Evolutionary conservation across 345 rosid species (phyloP), one percentile per base, ranked within the genome.

Genomic region (Adansonia digitata): DNA sequence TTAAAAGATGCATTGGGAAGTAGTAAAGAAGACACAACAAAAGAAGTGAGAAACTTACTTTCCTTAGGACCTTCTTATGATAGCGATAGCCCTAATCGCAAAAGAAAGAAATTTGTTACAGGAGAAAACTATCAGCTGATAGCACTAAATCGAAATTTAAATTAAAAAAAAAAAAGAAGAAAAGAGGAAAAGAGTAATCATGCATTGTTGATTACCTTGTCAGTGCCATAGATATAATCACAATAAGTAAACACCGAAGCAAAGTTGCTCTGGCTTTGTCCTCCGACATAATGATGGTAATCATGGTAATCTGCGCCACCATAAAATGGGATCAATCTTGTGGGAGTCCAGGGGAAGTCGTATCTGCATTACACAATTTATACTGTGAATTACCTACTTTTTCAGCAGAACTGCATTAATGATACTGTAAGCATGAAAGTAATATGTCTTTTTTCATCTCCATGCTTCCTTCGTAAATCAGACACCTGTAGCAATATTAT

Each of bases 301-400:
- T 95, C 99, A 71, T 95, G 99, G 84, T 95, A 86, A 74, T 93
- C 97, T 20, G 99, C 97, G 2, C 99, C 99, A 46, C 98, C 98
- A 68, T 95, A 95, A 80, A 95, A 95, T 48, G 99, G 99, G 31
- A 95, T 91, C 73, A 88, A 91, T 77, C 86, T 95, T 59, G 96
- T 87, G 48, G 92, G 90, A 84, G 73, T 72, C 99, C 99, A 95
- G 27, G 97, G 99, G 70, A 93, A 90, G 78, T 93, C 96, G 69
- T 90, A 95, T 64, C 97, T 93, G 84, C 84, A 75, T 55, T 2
- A 31, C 62, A 77, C 20, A 55, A 64, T 26, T 57, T 48, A 72
- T 52, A 5, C 55, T 14, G 51, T 56, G 22, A 34, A 49, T 5
- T 18, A 17, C 48, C 69, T n/a, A 8, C 26, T 40, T n/a, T 39